These are phyloP conservation scores for Plasmodium ovale DNA, from an alignment of 169 alveolate species.

Conservation along the genomic window DNA sequence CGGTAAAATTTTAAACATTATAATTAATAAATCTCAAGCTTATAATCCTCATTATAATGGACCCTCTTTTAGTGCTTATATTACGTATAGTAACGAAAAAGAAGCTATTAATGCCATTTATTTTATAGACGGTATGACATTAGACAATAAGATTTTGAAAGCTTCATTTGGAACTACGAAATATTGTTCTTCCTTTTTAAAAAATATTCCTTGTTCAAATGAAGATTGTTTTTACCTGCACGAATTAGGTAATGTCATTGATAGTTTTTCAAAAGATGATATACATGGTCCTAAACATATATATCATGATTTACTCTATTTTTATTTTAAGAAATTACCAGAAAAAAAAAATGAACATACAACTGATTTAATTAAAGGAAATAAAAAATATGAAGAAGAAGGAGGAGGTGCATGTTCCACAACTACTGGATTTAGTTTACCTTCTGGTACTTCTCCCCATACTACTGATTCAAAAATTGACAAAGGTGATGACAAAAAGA, in stretches of 20 bases:
- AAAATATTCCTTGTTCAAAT: constrained; percentile 89
- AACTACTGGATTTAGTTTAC: background rate
- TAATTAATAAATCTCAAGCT: constrained; percentile 88
- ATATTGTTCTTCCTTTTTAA: constrained; percentile 92
- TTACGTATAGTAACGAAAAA: constrained; percentile 91
- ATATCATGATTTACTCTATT: constrained; percentile 75
- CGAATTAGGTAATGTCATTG: constrained; percentile 88
- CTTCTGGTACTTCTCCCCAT: too few relatives aligned
- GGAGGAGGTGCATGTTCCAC: background rate
- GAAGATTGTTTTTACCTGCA: constrained; percentile 94
- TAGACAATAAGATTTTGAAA: constrained; percentile 90
- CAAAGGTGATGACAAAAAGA: background rate
- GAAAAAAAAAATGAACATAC: too few relatives aligned
- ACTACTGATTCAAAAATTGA: background rate
- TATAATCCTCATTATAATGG: constrained; percentile 88
- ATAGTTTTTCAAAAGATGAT: constrained; percentile 82
- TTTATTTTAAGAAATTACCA: constrained; percentile 61
- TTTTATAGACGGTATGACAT: constrained; percentile 90
- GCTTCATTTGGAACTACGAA: constrained; percentile 96
- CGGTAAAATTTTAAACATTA: constrained; percentile 90
- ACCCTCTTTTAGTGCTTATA: constrained; percentile 93
- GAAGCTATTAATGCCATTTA: constrained; percentile 94
- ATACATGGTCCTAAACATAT: constrained; percentile 73
- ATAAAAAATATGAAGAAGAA: background rate
- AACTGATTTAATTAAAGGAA: too few relatives aligned